Percentiles rank a stretch among this genome's conserved stretches.
Evolutionary conservation across 257 asterid genomes (phyloP).

Genomic region (Rhazya stricta): DNA sequence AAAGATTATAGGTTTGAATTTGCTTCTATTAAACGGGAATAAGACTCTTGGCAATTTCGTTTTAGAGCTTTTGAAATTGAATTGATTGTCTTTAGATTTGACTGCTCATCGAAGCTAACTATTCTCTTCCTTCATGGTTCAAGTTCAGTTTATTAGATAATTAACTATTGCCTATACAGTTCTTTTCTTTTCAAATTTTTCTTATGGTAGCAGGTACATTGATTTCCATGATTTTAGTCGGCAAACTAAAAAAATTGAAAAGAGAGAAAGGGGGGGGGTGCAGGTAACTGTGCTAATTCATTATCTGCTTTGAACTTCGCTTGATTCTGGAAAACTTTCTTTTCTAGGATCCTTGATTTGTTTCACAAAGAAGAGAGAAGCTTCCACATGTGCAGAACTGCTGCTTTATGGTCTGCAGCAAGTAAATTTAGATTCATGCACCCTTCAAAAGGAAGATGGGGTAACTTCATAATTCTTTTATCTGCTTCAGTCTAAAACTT

Average conservation of each 20-base stretch:
- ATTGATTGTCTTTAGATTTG: neutral
- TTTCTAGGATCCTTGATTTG: constrained; percentile 8
- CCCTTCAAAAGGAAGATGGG: constrained; percentile 28
- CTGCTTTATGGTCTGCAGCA: constrained; percentile 5
- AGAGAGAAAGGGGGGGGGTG: neutral
- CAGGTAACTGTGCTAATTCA: neutral
- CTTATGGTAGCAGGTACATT: neutral
- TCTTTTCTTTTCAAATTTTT: neutral
- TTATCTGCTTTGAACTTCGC: neutral
- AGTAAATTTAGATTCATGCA: constrained; percentile 12
- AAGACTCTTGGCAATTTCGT: neutral
- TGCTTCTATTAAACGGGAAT: neutral
- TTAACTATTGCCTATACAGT: neutral
- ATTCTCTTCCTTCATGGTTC: too few relatives aligned
- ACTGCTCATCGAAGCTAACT: neutral
- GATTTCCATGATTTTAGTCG: neutral
- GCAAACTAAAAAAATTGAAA: neutral
- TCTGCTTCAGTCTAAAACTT: neutral
- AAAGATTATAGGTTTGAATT: too few relatives aligned
- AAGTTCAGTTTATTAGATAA: neutral
- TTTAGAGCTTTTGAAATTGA: neutral
- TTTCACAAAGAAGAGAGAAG: neutral
- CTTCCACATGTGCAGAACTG: constrained; percentile 22
- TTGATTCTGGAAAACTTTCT: neutral
- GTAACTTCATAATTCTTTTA: constrained; percentile 16